These are phyloP conservation scores for Tulasnella sp. DNA, from an alignment of 768 basidiomycete genomes.

Conservation along the genomic window DNA sequence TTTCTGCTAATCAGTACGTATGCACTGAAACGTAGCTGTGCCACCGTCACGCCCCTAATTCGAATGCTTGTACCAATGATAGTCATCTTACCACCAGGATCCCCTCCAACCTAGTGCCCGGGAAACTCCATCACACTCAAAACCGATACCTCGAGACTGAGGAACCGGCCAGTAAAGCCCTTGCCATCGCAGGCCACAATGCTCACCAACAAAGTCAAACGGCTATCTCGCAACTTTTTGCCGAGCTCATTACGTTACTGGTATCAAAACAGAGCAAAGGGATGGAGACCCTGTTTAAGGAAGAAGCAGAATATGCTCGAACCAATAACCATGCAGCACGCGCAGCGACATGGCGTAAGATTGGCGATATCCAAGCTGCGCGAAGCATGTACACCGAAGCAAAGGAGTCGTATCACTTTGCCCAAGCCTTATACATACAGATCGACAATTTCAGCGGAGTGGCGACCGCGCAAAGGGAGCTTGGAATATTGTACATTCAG, in stretches of 20 bases:
- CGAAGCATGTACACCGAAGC: background rate
- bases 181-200: background rate
- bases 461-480: background rate
- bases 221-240: background rate
- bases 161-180: background rate
- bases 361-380: background rate
- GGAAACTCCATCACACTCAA: background rate
- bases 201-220: background rate
- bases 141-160: background rate
- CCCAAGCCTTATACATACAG: background rate
- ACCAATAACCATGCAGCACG: background rate
- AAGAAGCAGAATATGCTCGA: background rate
- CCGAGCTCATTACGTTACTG: background rate
- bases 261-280: background rate
- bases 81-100: no score
- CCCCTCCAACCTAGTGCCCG: no score
- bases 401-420: background rate
- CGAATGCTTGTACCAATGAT: no score
- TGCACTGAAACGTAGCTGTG: no score
- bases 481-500: background rate
- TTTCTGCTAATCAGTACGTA: no score
- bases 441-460: background rate
- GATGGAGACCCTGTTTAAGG: background rate
- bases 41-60: no score
- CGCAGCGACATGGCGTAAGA: background rate